Evolutionary conservation across 345 rosid species (phyloP).

Genomic region (Euclidium syriacum): DNA sequence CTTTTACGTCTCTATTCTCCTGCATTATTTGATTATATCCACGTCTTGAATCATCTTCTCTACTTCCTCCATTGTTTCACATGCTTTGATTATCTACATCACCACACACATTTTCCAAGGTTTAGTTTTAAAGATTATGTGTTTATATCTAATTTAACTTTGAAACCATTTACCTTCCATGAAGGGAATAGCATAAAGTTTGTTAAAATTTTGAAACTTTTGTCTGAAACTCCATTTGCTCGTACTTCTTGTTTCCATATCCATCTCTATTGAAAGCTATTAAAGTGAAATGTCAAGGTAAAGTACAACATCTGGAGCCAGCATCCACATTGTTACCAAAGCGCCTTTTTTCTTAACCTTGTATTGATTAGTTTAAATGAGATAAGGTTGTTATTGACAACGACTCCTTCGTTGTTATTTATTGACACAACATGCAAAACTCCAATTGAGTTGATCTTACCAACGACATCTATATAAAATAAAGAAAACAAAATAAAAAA

Average conservation of each 20-base stretch:
- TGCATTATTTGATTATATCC: slow-evolving; percentile 31
- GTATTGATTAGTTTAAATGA: too few species aligned
- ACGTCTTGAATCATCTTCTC: slow-evolving; percentile 43
- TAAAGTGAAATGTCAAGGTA: slow-evolving; percentile 62
- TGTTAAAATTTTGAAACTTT: slow-evolving; percentile 48
- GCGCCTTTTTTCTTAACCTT: too few species aligned
- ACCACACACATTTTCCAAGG: neutral
- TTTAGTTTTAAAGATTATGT: neutral
- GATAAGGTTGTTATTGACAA: too few species aligned
- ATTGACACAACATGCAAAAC: too few species aligned
- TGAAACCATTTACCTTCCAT: slow-evolving; percentile 54
- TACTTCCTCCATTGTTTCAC: slow-evolving; percentile 40
- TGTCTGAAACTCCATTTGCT: slow-evolving; percentile 62
- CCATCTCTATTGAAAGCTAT: slow-evolving; percentile 86
- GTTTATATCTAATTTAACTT: neutral
- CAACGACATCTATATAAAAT: too few species aligned
- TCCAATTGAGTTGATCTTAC: too few species aligned
- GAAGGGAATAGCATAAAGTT: slow-evolving; percentile 50
- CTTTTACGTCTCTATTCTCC: too few species aligned
- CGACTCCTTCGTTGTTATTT: too few species aligned
- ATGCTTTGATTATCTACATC: slow-evolving; percentile 50
- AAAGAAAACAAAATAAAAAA: too few species aligned
- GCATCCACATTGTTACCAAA: too few species aligned
- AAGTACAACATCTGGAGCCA: slow-evolving; percentile 60
- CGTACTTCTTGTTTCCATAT: slow-evolving; percentile 71